Percentiles rank a stretch among this genome's conserved stretches.
These are phyloP conservation scores for Candida boleticola DNA, from an alignment of 805 yeast genomes.

Conservation along the genomic window DNA sequence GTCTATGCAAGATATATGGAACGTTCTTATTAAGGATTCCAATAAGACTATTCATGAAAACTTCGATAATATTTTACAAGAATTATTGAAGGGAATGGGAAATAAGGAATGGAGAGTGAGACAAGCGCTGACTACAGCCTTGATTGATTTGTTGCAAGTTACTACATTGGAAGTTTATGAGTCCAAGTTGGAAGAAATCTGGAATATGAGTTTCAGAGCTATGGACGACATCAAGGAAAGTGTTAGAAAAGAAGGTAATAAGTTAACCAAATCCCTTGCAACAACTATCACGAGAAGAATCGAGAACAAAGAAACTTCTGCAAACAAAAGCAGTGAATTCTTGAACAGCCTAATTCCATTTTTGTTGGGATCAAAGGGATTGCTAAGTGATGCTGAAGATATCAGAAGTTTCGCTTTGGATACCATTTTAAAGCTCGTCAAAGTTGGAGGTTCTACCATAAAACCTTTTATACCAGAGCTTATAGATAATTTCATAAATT, in stretches of 20 bases:
- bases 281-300: constrained; percentile 58
- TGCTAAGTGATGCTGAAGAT: constrained; percentile 83
- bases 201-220: constrained; percentile 85
- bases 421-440: constrained; percentile 69
- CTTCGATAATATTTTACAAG: constrained; percentile 59
- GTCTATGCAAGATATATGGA: constrained; percentile 91
- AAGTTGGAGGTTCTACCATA: constrained; percentile 57
- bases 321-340: constrained; percentile 42
- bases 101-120: constrained; percentile 90
- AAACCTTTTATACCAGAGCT: constrained; percentile 68
- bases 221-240: constrained; percentile 95
- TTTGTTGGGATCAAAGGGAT: constrained; percentile 73
- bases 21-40: constrained; percentile 60
- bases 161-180: constrained; percentile 54
- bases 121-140: constrained; percentile 77
- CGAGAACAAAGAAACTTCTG: constrained; percentile 37
- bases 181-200: constrained; percentile 57
- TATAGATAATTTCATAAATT: constrained; percentile 61
- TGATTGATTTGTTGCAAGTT: constrained; percentile 67
- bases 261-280: constrained; percentile 65
- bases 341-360: constrained; percentile 70
- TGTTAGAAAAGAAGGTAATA: constrained; percentile 77
- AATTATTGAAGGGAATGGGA: constrained; percentile 66
- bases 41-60: constrained; percentile 51
- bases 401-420: constrained; percentile 72